Base-by-base conservation (phyloP, 2,329 filamentous ascomycete species). In the Aureobasidium sp. region DNA sequence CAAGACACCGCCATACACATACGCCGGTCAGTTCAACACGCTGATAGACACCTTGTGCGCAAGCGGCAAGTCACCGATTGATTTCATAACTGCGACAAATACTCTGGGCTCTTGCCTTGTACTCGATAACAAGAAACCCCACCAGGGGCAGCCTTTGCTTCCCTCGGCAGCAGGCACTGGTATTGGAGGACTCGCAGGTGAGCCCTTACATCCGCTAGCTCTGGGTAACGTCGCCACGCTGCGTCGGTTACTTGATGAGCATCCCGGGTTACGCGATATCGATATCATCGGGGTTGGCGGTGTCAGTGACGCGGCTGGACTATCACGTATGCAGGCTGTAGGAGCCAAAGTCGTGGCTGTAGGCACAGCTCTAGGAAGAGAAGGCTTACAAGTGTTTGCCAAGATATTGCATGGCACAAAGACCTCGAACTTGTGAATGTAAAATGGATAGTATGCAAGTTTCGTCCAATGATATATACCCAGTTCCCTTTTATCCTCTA, bases 1-100 rank as follows among this genome's bases (percentile, higher is more conserved):
- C 65, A 93, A 93, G 70, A 86, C 84, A 0, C 89, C 89, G 5
- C 89, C 89, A 0, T 92, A 90, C 67, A 92, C 88, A 0, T 83
- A 91, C 69, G 74, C 80, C 0, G 82, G 79, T 0, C 85, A 92
- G 69, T 92, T 87, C 69, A 70, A 76, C 0, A 77, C 76, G 19
- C 72, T 92, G 15, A 71, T 85, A 1, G 65, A 72, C 0, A 82
- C 84, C 0, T 72, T 91, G 6, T 68, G 73, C 9, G 67, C 64
- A 3, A 69, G 68, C 0, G 69, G 66, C 1, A 66, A 64, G 17
- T 11, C 68, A n/a, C 79, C 80, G 0, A 71, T 90, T 1, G 82
- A 79, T 47, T 92, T 92, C 72, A 78, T 92, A 66, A 91, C 89
- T 0, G 82, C 87, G 0, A 89, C 85, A 1, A 92, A 92, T 68